Evolutionary conservation across 2,329 filamentous ascomycete genomes (phyloP).

Genomic region (Penicillium occitanis): DNA sequence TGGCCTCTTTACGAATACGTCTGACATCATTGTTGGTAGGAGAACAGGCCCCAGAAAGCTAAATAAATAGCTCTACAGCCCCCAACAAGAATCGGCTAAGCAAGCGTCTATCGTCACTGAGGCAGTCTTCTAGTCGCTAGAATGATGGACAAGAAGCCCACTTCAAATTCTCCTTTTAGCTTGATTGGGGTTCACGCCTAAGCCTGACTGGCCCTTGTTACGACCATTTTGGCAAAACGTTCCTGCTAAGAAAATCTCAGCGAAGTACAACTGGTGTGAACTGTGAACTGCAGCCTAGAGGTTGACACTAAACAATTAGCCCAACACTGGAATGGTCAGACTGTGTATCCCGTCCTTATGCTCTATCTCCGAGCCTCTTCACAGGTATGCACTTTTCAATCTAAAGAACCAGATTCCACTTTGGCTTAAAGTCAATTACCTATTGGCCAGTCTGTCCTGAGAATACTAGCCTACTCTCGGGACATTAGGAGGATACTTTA

Average conservation of each 20-base stretch:
- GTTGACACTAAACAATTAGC: conserved; percentile 7
- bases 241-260: conserved; percentile 5
- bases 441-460: neutral
- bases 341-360: conserved; percentile 33
- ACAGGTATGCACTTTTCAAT: neutral
- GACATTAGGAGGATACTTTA: neutral
- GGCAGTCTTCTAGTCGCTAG: neutral
- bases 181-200: neutral
- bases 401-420: neutral
- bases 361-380: neutral
- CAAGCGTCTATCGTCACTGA: conserved; percentile 7
- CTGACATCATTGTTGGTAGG: conserved; percentile 8
- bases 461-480: neutral
- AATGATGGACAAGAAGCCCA: neutral
- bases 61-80: conserved; percentile 8
- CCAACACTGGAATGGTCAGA: conserved; percentile 7
- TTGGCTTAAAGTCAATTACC: neutral
- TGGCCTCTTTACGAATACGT: neutral
- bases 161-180: neutral
- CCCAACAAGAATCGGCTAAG: conserved; percentile 7
- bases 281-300: neutral
- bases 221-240: neutral
- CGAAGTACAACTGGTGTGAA: conserved; percentile 2
- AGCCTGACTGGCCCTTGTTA: conserved; percentile 3
- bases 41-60: conserved; percentile 4